Percentiles rank a stretch among this genome's conserved stretches.
phyloP scores from a whole-genome alignment of 208 protist species.

The Crithidia expoeki region DNA sequence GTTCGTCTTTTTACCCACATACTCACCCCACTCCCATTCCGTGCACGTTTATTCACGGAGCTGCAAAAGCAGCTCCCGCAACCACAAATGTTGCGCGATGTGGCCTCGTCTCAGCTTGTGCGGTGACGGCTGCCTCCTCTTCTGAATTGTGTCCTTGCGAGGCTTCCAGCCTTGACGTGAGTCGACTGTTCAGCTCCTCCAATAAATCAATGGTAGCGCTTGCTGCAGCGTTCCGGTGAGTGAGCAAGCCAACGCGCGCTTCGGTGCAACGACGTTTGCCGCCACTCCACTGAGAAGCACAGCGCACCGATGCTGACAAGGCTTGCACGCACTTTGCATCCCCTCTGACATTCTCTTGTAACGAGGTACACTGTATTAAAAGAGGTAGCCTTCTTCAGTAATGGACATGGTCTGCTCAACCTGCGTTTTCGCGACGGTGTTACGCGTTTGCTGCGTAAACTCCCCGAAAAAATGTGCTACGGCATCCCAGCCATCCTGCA shows the following conservation, averaged over 20 bases:
- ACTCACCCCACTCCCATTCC: not conserved
- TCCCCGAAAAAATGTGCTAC: not conserved
- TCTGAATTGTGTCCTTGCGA: not conserved
- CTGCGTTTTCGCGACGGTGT: not conserved
- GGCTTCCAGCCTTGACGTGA: not conserved
- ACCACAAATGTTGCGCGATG: not conserved
- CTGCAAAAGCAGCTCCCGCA: not conserved
- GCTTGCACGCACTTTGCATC: not conserved
- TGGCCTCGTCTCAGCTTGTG: not conserved
- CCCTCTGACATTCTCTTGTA: not conserved
- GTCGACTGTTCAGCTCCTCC: not conserved
- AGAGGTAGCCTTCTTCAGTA: not conserved
- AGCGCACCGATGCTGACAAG: not conserved
- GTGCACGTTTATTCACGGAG: not conserved
- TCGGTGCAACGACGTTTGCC: not conserved
- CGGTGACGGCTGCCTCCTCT: not conserved
- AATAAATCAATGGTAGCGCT: not conserved
- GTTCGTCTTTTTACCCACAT: too few relatives aligned
- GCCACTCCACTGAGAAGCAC: slow-evolving; percentile 2
- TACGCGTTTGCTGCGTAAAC: slow-evolving; percentile 3
- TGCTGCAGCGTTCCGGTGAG: not conserved
- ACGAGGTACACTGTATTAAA: not conserved
- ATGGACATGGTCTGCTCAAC: not conserved
- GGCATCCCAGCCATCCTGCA: slow-evolving; percentile 4
- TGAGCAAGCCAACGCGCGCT: not conserved